These are phyloP conservation scores for Lecanicillium sp. DNA, from an alignment of 2,329 filamentous ascomycete species.

Conservation along the genomic window DNA sequence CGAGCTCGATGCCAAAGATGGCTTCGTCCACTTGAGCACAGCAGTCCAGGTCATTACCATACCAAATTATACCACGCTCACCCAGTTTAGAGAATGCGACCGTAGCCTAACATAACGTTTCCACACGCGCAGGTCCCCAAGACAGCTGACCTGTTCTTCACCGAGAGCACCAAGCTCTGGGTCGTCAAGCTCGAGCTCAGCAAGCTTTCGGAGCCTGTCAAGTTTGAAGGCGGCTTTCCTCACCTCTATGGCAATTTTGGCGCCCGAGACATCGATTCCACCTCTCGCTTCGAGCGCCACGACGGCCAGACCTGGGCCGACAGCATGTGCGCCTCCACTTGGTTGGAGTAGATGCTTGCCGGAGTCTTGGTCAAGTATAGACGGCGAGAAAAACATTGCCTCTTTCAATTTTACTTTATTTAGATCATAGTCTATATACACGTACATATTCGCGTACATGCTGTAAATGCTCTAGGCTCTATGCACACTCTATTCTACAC, in stretches of 20 bases:
- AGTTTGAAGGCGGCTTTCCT: conserved; percentile 54
- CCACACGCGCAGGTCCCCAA: conserved; percentile 34
- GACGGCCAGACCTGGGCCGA: conserved; percentile 42
- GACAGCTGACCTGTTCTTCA: conserved; percentile 42
- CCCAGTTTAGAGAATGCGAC: not conserved
- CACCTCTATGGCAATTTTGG: conserved; percentile 57
- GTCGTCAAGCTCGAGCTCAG: conserved; percentile 48
- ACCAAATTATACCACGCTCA: not conserved
- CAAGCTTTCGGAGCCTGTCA: conserved; percentile 37
- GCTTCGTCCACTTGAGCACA: conserved; percentile 57
- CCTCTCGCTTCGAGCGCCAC: conserved; percentile 39
- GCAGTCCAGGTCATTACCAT: conserved; percentile 41
- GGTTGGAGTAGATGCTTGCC: conserved; percentile 32
- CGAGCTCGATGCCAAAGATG: conserved; percentile 52
- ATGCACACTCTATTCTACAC: not conserved
- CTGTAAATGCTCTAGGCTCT: not conserved
- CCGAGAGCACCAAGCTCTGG: conserved; percentile 34
- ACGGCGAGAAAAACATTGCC: not conserved
- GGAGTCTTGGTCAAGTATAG: not conserved
- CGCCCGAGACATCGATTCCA: conserved; percentile 41
- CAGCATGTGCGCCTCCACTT: conserved; percentile 33
- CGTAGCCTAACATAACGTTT: not conserved
- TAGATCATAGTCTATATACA: not conserved
- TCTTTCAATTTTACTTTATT: not conserved
- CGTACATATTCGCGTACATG: not conserved